A percentile compares a stretch with the other conserved stretches of the same genome.
These are phyloP conservation scores for Endogone sp. DNA, from an alignment of 192 early-diverging fungal species.

Conservation along the genomic window DNA sequence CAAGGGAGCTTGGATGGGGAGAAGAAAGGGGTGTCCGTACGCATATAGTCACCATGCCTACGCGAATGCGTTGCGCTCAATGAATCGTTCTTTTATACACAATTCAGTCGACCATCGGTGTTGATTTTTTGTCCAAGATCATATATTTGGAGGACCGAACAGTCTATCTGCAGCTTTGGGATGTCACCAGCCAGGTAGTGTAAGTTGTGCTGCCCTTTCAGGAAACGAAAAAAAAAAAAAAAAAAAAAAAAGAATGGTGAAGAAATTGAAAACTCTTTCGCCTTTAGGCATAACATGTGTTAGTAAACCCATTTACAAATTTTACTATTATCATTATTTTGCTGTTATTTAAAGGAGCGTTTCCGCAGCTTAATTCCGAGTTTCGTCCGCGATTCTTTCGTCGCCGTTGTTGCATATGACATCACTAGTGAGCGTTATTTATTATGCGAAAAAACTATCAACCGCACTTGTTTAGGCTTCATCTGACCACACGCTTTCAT, in stretches of 20 bases:
- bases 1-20: neutral
- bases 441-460: too few species aligned
- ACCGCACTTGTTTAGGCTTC: neutral
- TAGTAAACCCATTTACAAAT: neutral
- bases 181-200: conserved; percentile 97
- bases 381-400: conserved; percentile 98
- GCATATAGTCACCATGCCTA: too few species aligned
- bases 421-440: conserved; percentile 78
- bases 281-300: neutral
- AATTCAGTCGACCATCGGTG: conserved; percentile 96
- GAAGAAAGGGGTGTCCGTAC: neutral
- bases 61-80: conserved; percentile 3
- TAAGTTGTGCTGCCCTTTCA: conserved; percentile 8
- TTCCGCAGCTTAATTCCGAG: conserved; percentile 96
- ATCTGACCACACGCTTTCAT: neutral
- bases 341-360: conserved; percentile 75
- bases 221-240: too few species aligned
- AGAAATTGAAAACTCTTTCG: neutral
- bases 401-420: conserved; percentile 97
- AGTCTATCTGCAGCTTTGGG: conserved; percentile 98
- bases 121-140: conserved; percentile 98
- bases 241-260: too few species aligned
- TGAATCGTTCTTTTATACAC: too few species aligned
- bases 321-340: conserved; percentile 3
- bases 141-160: conserved; percentile 99